Conservation (phyloP, 495 filamentous ascomycete species). For the Pseudomonodictys pantanalensis region DNA sequence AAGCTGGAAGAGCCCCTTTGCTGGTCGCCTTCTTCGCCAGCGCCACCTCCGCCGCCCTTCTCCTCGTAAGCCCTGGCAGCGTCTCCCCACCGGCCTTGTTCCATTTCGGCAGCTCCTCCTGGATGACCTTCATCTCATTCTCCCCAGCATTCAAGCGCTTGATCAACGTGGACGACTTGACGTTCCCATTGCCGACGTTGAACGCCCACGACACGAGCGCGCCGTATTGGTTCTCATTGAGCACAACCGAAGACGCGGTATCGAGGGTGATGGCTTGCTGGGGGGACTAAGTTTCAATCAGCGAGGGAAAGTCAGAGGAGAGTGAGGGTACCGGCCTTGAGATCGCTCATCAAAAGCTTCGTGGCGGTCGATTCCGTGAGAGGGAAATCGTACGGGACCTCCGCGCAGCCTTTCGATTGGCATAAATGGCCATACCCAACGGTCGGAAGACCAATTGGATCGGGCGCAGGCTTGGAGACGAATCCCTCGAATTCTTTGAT, state of each 20-base stretch:
- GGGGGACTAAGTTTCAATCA: slow-evolving; percentile 4
- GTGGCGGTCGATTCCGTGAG: slow-evolving; percentile 43
- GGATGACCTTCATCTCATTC: slow-evolving; percentile 41
- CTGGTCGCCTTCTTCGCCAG: slow-evolving; percentile 41
- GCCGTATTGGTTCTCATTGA: slow-evolving; percentile 53
- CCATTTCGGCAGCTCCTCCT: slow-evolving; percentile 51
- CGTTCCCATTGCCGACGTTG: slow-evolving; percentile 52
- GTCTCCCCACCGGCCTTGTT: slow-evolving; percentile 43
- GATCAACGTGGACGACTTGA: slow-evolving; percentile 43
- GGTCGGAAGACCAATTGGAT: slow-evolving; percentile 49
- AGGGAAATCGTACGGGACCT: slow-evolving; percentile 48
- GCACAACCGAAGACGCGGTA: slow-evolving; percentile 38
- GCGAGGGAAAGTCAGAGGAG: not conserved
- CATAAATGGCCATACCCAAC: slow-evolving; percentile 55
- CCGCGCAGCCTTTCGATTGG: slow-evolving; percentile 42
- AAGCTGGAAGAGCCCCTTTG: slow-evolving; percentile 35
- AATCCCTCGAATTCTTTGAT: slow-evolving; percentile 47
- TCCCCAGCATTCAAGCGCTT: slow-evolving; percentile 49
- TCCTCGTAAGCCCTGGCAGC: slow-evolving; percentile 43
- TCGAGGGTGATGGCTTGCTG: slow-evolving; percentile 41
- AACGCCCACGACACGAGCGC: slow-evolving; percentile 51
- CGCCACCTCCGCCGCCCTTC: slow-evolving; percentile 46
- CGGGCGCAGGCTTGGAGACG: slow-evolving; percentile 37
- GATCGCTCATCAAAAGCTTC: slow-evolving; percentile 45
- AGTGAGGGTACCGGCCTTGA: slow-evolving; percentile 36